Conservation (phyloP, 208 protist species). For the Herpetomonas tarakana region DNA sequence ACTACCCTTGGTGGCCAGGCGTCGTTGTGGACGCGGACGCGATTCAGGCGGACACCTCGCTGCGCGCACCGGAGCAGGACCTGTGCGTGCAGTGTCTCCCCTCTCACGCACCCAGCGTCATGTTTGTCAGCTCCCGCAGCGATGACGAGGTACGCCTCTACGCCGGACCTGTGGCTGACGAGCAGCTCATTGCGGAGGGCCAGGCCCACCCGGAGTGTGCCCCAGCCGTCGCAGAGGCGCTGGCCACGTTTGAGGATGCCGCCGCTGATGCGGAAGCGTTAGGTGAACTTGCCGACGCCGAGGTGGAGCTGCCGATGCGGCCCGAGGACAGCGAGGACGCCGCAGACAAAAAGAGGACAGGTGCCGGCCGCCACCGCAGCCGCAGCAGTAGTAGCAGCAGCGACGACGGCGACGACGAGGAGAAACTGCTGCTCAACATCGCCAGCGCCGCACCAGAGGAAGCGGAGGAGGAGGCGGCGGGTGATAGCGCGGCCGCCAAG, state of each 20-base stretch:
- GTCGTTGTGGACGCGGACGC: slow-evolving; percentile 48
- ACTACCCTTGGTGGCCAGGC: slow-evolving; percentile 85
- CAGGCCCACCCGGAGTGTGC: slow-evolving; percentile 37
- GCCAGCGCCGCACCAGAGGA: neutral
- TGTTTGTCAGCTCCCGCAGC: slow-evolving; percentile 41
- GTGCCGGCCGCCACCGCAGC: neutral
- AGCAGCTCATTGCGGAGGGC: slow-evolving; percentile 28
- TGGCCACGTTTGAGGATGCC: slow-evolving; percentile 2
- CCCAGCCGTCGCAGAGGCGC: slow-evolving; percentile 55
- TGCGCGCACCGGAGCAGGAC: slow-evolving; percentile 15
- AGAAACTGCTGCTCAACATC: neutral
- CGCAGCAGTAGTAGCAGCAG: slow-evolving; percentile 2
- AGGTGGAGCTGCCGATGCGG: slow-evolving; percentile 13
- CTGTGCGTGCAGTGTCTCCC: slow-evolving; percentile 65
- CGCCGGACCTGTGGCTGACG: slow-evolving; percentile 27
- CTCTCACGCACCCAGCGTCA: slow-evolving; percentile 37
- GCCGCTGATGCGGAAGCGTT: slow-evolving; percentile 6
- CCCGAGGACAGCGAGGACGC: neutral
- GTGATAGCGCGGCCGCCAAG: neutral
- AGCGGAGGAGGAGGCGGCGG: neutral
- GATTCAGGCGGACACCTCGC: neutral
- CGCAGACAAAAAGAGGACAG: neutral
- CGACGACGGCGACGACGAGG: neutral
- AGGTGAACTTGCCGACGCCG: slow-evolving; percentile 10
- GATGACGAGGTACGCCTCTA: slow-evolving; percentile 34